Percentiles rank a stretch among this genome's conserved stretches.
phyloP scores from a whole-genome alignment of 768 basidiomycete genomes.

The Tylopilus vinaceipallidus region DNA sequence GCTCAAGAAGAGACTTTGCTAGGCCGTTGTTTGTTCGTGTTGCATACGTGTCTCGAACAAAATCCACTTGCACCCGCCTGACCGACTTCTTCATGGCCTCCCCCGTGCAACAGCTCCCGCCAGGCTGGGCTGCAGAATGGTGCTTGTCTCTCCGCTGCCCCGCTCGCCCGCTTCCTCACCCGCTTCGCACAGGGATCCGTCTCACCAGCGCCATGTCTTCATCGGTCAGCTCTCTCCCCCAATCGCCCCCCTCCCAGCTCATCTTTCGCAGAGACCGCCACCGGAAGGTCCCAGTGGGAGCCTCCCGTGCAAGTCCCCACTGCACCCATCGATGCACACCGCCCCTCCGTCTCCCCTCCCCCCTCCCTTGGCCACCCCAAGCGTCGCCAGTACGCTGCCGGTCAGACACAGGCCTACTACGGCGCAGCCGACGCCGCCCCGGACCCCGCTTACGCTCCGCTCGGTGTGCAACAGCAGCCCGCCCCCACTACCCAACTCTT shows the following conservation, averaged over 20 bases:
- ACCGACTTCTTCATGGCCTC: conserved; percentile 38
- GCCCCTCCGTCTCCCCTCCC: conserved; percentile 44
- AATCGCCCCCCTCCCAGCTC: conserved; percentile 7
- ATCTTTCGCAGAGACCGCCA: conserved; percentile 65
- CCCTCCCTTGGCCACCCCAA: conserved; percentile 50
- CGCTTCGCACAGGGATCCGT: conserved; percentile 62
- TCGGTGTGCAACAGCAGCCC: conserved; percentile 39
- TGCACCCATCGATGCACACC: conserved; percentile 39
- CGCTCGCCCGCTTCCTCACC: neutral
- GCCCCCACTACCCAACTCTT: conserved; percentile 58
- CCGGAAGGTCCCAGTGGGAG: conserved; percentile 90
- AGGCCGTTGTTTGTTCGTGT: conserved; percentile 26
- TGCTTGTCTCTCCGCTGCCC: conserved; percentile 26
- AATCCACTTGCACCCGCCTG: conserved; percentile 2
- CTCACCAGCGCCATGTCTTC: conserved; percentile 82
- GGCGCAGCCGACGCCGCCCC: conserved; percentile 45
- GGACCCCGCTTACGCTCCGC: conserved; percentile 43
- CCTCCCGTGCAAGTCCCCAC: conserved; percentile 47
- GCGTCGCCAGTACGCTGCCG: conserved; percentile 91
- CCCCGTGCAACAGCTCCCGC: conserved; percentile 70
- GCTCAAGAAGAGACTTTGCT: conserved; percentile 35
- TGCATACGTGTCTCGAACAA: conserved; percentile 26
- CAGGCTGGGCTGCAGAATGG: conserved; percentile 95
- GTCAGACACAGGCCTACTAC: conserved; percentile 90
- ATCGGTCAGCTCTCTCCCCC: conserved; percentile 59